Conservation (phyloP, 2,329 filamentous ascomycete genomes). For the Calonectria naviculata region DNA sequence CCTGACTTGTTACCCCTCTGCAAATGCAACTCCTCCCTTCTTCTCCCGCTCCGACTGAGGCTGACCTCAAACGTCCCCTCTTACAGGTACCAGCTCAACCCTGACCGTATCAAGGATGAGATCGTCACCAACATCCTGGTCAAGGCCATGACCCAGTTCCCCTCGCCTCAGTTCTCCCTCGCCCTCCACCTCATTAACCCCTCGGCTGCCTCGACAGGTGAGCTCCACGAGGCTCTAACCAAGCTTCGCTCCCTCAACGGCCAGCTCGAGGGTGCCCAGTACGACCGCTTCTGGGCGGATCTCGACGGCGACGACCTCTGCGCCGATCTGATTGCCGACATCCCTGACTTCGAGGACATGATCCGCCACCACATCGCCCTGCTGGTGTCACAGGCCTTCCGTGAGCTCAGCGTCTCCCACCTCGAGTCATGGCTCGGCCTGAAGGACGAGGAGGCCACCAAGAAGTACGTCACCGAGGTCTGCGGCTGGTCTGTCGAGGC, state of each 20-base stretch:
- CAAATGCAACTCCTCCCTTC: background rate
- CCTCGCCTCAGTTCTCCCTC: constrained; percentile 93
- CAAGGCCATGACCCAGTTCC: constrained; percentile 97
- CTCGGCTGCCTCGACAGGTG: constrained; percentile 72
- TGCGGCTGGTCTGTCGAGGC: constrained; percentile 87
- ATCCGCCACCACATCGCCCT: constrained; percentile 91
- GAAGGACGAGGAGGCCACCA: constrained; percentile 69
- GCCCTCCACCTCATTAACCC: constrained; percentile 93
- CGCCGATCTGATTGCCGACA: constrained; percentile 94
- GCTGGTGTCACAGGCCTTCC: constrained; percentile 84
- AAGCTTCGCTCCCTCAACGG: constrained; percentile 88
- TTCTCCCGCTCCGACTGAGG: constrained; percentile 6
- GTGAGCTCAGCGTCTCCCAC: constrained; percentile 75
- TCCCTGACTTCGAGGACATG: constrained; percentile 93
- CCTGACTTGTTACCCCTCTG: constrained; percentile 20
- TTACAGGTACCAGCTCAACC: constrained; percentile 98
- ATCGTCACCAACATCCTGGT: constrained; percentile 99
- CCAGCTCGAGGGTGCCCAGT: constrained; percentile 90
- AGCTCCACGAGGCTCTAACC: constrained; percentile 89
- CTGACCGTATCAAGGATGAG: constrained; percentile 95
- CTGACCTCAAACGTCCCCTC: constrained; percentile 31
- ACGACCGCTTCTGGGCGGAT: constrained; percentile 91
- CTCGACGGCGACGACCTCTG: constrained; percentile 95
- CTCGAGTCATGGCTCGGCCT: constrained; percentile 83
- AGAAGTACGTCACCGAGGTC: constrained; percentile 85